These are phyloP conservation scores for Macrophomina pseudophaseolina DNA, from an alignment of 2,329 filamentous ascomycete genomes.

Conservation along the genomic window DNA sequence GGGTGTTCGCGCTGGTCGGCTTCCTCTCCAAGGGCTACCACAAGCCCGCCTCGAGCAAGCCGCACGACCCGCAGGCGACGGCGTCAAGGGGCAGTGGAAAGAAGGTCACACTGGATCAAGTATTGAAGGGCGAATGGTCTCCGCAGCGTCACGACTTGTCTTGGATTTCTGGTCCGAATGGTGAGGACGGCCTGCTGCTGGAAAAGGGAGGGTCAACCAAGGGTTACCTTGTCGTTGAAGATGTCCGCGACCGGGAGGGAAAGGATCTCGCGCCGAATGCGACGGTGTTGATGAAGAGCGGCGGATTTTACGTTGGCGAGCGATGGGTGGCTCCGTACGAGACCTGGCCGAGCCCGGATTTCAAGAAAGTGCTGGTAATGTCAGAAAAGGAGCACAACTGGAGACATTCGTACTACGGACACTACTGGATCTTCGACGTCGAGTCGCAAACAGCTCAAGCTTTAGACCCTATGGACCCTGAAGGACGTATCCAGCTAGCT, in stretches of 20 bases:
- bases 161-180: conserved; percentile 76
- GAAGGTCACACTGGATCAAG: conserved; percentile 73
- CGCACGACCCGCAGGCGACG: conserved; percentile 72
- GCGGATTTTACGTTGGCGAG: conserved; percentile 65
- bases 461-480: conserved; percentile 70
- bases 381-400: conserved; percentile 77
- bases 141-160: conserved; percentile 69
- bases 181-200: conserved; percentile 83
- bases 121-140: conserved; percentile 69
- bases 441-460: conserved; percentile 76
- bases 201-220: conserved; percentile 64
- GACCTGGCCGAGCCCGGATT: conserved; percentile 78
- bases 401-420: conserved; percentile 85
- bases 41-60: conserved; percentile 66
- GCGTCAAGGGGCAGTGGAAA: conserved; percentile 68
- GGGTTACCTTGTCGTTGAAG: conserved; percentile 81
- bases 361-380: conserved; percentile 84
- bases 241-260: conserved; percentile 67
- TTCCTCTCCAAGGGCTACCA: conserved; percentile 71
- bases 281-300: conserved; percentile 75
- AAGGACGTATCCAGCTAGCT: conserved; percentile 77
- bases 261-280: conserved; percentile 54
- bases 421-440: conserved; percentile 94
- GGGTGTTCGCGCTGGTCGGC: conserved; percentile 70
- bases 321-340: conserved; percentile 62